Base-by-base conservation (phyloP, 768 basidiomycete species). In the Leucosporidium scottii region DNA sequence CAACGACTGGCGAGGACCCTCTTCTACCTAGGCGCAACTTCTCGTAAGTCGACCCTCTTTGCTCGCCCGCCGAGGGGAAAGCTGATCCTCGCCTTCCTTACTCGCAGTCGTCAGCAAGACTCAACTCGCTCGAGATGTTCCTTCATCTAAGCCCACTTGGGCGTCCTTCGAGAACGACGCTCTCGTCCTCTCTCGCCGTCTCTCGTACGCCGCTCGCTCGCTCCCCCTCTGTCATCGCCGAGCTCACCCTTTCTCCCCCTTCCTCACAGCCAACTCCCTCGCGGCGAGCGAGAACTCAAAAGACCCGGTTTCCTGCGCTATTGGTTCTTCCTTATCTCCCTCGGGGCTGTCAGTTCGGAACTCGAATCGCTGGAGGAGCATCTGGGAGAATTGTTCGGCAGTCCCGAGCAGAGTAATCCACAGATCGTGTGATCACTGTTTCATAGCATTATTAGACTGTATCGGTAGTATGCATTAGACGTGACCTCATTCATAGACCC, bases 251-350 rank as follows among this genome's bases (percentile, higher is more conserved):
- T n/a, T n/a, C 27, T 9, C 54, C 17, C 3, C 28, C 28, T 30
- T 7, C 17, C 10, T 55, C 27, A 30, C 54, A 55, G 67, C 49
- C 66, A 65, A n/a, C 49, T 56, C 10, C 71, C 71, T 12, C 34
- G 55, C 5, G 68, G 71, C 12, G 68, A 69, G 51, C 61, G 58
- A 27, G 71, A 69, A 44, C 58, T 73, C 13, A 61, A 60, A 23
- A 48, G 62, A 4, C 68, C 71, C 1, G 71, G 65, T 0, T 73
- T 73, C 58, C 30, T 73, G 49, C 55, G 71, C 2, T 73, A 73
- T 57, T 73, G 71, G 71, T 73, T 67, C 58, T 71, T 65, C 61
- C 64, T 71, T 21, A 62, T 68, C 30, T 55, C 60, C 25, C 66
- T 71, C 34, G 66, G 64, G 1, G 53, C 63, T 9, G 64, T 71